Evolutionary conservation across 768 basidiomycete genomes (phyloP).

Genomic region (Leccinum arenicola): DNA sequence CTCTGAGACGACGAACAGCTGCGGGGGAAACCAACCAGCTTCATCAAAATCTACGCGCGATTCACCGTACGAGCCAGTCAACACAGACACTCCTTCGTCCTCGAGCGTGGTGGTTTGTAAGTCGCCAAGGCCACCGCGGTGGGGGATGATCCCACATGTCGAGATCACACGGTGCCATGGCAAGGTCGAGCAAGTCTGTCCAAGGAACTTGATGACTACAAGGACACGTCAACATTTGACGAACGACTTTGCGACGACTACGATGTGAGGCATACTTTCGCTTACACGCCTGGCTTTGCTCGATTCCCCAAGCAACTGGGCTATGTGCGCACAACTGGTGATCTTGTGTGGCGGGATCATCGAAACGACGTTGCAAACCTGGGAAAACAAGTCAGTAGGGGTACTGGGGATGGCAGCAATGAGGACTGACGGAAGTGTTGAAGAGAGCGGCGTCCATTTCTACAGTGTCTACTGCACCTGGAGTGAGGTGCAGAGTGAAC

Average conservation of each 20-base stretch:
- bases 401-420: background rate
- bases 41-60: slow-evolving; percentile 50
- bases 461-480: background rate
- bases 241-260: background rate
- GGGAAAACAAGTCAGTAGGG: background rate
- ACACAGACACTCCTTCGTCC: slow-evolving; percentile 74
- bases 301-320: slow-evolving; percentile 75
- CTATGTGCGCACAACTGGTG: slow-evolving; percentile 76
- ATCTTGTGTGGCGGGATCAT: slow-evolving; percentile 64
- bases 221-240: background rate
- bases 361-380: slow-evolving; percentile 71
- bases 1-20: slow-evolving; percentile 3
- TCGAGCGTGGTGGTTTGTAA: slow-evolving; percentile 66
- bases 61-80: slow-evolving; percentile 47
- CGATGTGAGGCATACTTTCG: slow-evolving; percentile 48
- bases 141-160: slow-evolving; percentile 67
- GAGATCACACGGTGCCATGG: slow-evolving; percentile 80
- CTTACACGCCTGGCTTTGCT: slow-evolving; percentile 76
- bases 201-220: slow-evolving; percentile 69
- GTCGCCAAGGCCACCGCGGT: slow-evolving; percentile 67
- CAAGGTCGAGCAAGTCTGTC: slow-evolving; percentile 55
- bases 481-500: background rate
- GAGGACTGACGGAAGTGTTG: slow-evolving; percentile 16
- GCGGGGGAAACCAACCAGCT: slow-evolving; percentile 65
- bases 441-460: slow-evolving; percentile 19